Evolutionary conservation across 306 rosid genomes (phyloP), one percentile per base, ranked within the genome.

Genomic region (Geum urbanum): DNA sequence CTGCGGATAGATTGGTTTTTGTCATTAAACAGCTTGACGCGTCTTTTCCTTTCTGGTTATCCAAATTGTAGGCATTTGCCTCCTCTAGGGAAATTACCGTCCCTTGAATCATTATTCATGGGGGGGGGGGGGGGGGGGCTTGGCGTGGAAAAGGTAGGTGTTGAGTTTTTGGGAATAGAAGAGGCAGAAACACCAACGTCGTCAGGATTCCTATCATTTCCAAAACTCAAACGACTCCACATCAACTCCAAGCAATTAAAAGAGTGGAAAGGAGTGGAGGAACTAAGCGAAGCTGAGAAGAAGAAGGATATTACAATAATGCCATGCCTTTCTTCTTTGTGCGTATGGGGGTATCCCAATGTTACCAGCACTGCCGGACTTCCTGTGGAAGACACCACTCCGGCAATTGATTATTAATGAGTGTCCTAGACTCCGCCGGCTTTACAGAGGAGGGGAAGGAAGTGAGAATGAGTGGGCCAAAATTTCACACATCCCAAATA

Each of bases 401-500:
- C 37, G 37, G 37, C 3, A 32, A 32, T 32, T 32, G 39, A 1
- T 5, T 1, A 61, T 72, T 6, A 0, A 2, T 2, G 0, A 11
- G 0, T 63, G 39, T 35, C 0, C 0, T 3, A 20, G 13, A 15
- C 14, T 64, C 8, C 3, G 13, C 2, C 4, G 2, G 0, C 13
- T 32, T 43, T 73, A 16, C 71, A 16, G 24, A 27, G 44, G 41
- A 48, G 64, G 57, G 68, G 68, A 32, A 32, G 37, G 37, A 32
- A 32, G 10, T 5, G n/a, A 61, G 43, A 64, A 59, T 57, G 37
- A 32, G 37, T 2, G 37, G 37, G 37, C 37, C 37, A 32, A 32
- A 32, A 32, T 32, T 59, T 74, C 72, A 44, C 50, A 74, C 56
- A 57, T 66, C 66, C 72, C 50, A 18, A 72, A 63, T 70, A 63